These are phyloP conservation scores for Nasturtium officinale DNA, from an alignment of 345 rosid genomes.

Conservation along the genomic window DNA sequence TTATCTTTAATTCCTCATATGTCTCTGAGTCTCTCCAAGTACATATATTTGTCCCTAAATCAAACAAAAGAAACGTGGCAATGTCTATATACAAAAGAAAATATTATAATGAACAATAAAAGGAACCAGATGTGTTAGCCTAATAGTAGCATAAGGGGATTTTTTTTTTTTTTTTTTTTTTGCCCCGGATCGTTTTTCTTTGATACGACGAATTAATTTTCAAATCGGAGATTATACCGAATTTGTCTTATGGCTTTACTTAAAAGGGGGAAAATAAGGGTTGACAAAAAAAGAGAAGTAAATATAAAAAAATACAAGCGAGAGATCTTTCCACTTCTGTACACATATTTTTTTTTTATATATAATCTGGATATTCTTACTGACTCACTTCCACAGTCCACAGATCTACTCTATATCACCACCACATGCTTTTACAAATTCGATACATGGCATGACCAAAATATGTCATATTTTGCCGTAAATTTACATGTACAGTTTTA, in stretches of 20 bases:
- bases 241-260: too few relatives aligned
- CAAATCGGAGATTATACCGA: too few relatives aligned
- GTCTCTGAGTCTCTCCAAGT: neutral
- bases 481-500: constrained; percentile 11
- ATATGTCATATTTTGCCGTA: constrained; percentile 29
- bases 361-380: constrained; percentile 18
- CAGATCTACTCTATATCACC: constrained; percentile 35
- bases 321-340: neutral
- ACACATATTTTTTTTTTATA: too few relatives aligned
- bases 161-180: too few relatives aligned
- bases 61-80: constrained; percentile 23
- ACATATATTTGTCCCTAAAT: constrained; percentile 14
- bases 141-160: too few relatives aligned
- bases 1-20: constrained; percentile 32
- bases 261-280: neutral
- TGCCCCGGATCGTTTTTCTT: too few relatives aligned
- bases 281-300: constrained; percentile 24
- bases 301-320: constrained; percentile 1
- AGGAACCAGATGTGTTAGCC: too few relatives aligned
- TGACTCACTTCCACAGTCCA: constrained; percentile 27
- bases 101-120: neutral
- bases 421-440: constrained; percentile 32
- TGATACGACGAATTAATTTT: too few relatives aligned
- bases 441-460: constrained; percentile 33
- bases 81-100: neutral